phyloP scores from a whole-genome alignment of 2,329 filamentous ascomycete genomes.

The Fonsecaea multimorphosa region DNA sequence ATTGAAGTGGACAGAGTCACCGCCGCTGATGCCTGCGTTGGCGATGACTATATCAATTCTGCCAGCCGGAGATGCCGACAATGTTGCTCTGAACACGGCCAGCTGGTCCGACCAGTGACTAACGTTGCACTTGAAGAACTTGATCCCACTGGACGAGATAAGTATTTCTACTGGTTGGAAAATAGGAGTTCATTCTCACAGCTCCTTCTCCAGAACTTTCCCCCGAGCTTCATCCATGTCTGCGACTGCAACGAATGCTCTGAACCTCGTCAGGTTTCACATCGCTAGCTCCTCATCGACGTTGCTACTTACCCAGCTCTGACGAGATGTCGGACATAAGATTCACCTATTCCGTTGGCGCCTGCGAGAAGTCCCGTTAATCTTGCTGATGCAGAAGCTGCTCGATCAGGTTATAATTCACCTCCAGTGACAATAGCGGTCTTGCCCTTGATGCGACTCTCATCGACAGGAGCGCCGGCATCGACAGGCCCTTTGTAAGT shows the following conservation, averaged over 20 bases:
- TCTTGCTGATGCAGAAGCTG: not conserved
- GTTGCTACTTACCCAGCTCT: not conserved
- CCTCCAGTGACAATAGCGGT: not conserved
- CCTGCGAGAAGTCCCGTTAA: not conserved
- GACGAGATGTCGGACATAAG: not conserved
- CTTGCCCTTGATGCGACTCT: not conserved
- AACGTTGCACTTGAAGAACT: slow-evolving; percentile 52
- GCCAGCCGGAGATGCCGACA: slow-evolving; percentile 45
- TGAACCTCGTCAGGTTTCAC: not conserved
- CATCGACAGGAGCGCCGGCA: not conserved
- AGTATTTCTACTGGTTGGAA: not conserved
- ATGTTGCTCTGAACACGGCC: slow-evolving; percentile 50
- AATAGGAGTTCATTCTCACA: not conserved
- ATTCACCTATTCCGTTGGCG: not conserved
- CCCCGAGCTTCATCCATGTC: not conserved
- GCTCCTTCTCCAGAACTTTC: not conserved
- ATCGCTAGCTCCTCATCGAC: not conserved
- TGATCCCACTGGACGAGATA: not conserved
- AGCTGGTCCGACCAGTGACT: slow-evolving; percentile 53
- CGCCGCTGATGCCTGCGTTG: slow-evolving; percentile 53
- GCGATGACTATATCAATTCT: slow-evolving; percentile 56
- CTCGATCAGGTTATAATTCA: not conserved
- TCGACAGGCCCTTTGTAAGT: not conserved
- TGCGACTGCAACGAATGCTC: not conserved
- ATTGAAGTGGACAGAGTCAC: slow-evolving; percentile 39